phyloP scores from a whole-genome alignment of 1,139 yeast species.

The Candida labiduridarum region DNA sequence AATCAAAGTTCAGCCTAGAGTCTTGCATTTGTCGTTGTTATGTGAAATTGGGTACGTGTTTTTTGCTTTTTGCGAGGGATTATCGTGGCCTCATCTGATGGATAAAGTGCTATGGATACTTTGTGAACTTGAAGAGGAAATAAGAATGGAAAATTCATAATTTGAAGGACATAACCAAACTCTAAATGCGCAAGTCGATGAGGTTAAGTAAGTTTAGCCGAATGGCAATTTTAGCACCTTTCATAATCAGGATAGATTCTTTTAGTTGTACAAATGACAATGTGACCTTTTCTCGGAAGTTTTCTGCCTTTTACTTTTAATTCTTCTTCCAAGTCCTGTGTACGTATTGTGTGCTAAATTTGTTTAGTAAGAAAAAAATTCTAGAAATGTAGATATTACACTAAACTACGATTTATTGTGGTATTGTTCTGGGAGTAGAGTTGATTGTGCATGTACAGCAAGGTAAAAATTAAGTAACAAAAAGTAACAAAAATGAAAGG shows the following conservation, averaged over 20 bases:
- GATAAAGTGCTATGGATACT: not conserved
- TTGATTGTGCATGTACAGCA: conserved; percentile 2
- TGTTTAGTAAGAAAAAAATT: not conserved
- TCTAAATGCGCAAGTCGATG: not conserved
- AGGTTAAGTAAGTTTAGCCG: conserved; percentile 1
- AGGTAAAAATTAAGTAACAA: not conserved
- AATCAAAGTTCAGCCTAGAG: no score
- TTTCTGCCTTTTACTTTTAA: not conserved
- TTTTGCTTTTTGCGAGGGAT: no score
- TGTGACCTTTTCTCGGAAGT: not conserved
- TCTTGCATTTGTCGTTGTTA: no score
- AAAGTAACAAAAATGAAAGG: not conserved
- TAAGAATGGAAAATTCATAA: not conserved
- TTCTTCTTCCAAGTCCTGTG: not conserved
- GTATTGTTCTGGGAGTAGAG: not conserved
- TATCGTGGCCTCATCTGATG: not conserved
- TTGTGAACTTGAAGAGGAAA: not conserved
- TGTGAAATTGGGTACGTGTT: no score
- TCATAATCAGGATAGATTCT: not conserved
- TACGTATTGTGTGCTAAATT: not conserved
- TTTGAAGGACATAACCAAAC: not conserved
- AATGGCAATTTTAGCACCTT: not conserved
- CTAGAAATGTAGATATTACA: conserved; percentile 4
- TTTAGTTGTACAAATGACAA: not conserved
- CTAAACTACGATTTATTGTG: not conserved